Base-by-base conservation (phyloP, 176 grass and related monocot species). In the Carex pumila region DNA sequence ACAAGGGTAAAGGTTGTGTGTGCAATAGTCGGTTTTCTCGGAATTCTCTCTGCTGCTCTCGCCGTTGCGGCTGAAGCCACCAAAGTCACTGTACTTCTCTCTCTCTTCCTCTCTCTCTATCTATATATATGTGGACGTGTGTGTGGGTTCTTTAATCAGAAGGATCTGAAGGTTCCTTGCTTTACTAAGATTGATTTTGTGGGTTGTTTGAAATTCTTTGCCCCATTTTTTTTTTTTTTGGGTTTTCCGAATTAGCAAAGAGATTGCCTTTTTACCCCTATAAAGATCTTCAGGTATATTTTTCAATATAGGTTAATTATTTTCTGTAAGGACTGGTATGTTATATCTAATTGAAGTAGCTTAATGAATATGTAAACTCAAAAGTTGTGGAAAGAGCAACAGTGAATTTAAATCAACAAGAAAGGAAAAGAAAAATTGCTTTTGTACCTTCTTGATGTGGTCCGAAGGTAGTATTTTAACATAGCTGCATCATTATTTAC, bases 31-130 rank as follows among this genome's bases (percentile, higher is more conserved):
- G 55, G 81, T 7, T 84, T 91, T 54, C 87, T 91, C 4, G 87
- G 87, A 6, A 19, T 88, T 32, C 61, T 88, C 14, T 91, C 90
- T 10, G 80, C 81, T 22, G 80, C 73, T 21, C 90, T 91, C 22
- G 90, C 82, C 41, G 84, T 91, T 5, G 90, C 90, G 18, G 90
- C 84, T 15, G 87, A 91, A 82, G 87, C 74, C 57, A 91, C 86
- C 61, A 86, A 82, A 85, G 62, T 88, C 65, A 84, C 81, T 80
- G 90, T 91, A 86, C 12, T 25, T 50, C 41, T 67, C 80, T 66
- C 21, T 82, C 36, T 82, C 57, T 81, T 31, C 43, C 55, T 80
- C 30, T 47, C 43, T 32, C 14, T 80, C 25, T 67, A 31, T 68
- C 31, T 34, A 3, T 25, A 25, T 25, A 25, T 64, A 22, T 65